Conservation (phyloP, 495 filamentous ascomycete genomes). For the Chlorociboria aeruginascens region DNA sequence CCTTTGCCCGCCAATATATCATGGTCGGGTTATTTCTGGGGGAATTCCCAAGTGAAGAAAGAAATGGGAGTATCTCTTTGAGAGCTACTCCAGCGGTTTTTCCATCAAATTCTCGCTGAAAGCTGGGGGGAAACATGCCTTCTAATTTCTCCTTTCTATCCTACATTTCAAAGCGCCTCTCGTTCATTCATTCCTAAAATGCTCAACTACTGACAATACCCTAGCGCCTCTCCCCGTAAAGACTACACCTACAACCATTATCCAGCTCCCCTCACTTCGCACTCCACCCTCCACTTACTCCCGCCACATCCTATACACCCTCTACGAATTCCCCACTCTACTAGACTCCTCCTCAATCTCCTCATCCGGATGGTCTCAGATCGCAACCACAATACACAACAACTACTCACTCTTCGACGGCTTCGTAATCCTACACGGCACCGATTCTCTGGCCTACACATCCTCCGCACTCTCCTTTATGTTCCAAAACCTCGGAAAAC, state of each 20-base stretch:
- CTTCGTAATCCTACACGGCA: constrained; percentile 95
- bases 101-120: too few relatives aligned
- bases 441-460: constrained; percentile 83
- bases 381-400: constrained; percentile 51
- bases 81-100: too few relatives aligned
- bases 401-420: constrained; percentile 92
- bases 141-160: too few relatives aligned
- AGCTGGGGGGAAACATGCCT: too few relatives aligned
- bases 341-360: constrained; percentile 91
- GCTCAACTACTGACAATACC: neutral
- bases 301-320: constrained; percentile 71
- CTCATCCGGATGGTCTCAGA: constrained; percentile 79
- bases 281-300: constrained; percentile 76
- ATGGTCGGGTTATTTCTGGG: too few relatives aligned
- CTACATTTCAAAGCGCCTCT: neutral
- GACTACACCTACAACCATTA: constrained; percentile 23
- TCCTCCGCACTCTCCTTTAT: constrained; percentile 90
- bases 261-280: constrained; percentile 46
- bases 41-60: too few relatives aligned
- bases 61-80: too few relatives aligned
- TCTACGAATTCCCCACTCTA: constrained; percentile 75
- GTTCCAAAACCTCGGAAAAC: constrained; percentile 84
- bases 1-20: too few relatives aligned
- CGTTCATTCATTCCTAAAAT: neutral
- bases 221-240: constrained; percentile 16